Percentiles rank a stretch among this genome's conserved stretches.
These are phyloP conservation scores for Polygonum maritimum DNA, from an alignment of 148 eudicot genomes.

Conservation along the genomic window DNA sequence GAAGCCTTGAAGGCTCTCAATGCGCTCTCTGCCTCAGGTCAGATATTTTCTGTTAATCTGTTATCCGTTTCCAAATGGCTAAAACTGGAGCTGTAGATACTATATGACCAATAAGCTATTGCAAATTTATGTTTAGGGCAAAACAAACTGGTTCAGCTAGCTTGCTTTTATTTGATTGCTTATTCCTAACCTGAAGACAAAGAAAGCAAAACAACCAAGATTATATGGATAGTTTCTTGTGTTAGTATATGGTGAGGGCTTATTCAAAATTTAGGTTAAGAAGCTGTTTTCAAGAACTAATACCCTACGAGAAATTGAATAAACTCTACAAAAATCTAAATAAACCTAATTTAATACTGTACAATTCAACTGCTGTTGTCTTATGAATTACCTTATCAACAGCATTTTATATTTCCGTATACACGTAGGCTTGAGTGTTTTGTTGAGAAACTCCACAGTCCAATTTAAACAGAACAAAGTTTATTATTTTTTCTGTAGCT, in stretches of 20 bases:
- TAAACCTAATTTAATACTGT: too few species aligned
- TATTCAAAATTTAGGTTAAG: background rate
- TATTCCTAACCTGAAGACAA: background rate
- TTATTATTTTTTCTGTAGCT: background rate
- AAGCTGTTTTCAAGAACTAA: background rate
- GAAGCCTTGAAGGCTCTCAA: slow-evolving; percentile 80
- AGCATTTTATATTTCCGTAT: background rate
- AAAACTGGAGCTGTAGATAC: background rate
- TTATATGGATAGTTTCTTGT: background rate
- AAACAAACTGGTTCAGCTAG: background rate
- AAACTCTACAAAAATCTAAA: too few species aligned
- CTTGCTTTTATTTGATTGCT: background rate
- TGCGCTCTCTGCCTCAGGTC: slow-evolving; percentile 80
- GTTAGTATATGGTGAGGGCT: background rate
- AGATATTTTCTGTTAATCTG: background rate
- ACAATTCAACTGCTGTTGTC: background rate
- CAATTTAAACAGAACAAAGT: background rate
- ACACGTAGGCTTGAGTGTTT: background rate
- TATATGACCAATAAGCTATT: background rate
- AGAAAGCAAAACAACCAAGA: background rate
- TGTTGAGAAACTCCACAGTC: background rate
- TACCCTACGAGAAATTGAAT: too few species aligned
- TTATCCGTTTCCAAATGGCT: background rate
- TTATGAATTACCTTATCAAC: background rate
- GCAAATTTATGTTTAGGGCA: background rate